Conservation (phyloP, 1,139 yeast species). For the Saccharomyces hybrid region DNA sequence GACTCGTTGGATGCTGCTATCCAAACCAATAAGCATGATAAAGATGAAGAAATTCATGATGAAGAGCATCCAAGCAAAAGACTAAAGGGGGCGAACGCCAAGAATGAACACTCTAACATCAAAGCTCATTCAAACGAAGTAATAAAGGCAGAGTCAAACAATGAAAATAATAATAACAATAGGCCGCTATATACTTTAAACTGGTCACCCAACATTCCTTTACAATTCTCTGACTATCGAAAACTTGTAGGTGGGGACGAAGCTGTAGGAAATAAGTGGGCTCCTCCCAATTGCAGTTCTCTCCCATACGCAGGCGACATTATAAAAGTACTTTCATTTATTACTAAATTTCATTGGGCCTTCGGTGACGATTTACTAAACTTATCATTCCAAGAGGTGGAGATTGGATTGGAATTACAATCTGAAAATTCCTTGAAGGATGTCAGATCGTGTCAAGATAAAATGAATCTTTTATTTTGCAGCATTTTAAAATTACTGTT, state of each 20-base stretch:
- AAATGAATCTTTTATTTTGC: conserved; percentile 23
- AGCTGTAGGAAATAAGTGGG: conserved; percentile 1
- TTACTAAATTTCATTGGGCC: conserved; percentile 37
- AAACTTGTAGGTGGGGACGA: conserved; percentile 8
- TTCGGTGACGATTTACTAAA: conserved; percentile 31
- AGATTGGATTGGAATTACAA: conserved; percentile 39
- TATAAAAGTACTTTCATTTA: conserved; percentile 37
- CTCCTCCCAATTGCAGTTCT: conserved; percentile 11
- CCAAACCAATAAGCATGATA: background rate
- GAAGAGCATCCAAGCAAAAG: background rate
- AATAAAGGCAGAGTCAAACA: background rate
- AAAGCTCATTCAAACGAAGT: background rate
- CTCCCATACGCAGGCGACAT: conserved; percentile 43
- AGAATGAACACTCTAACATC: background rate
- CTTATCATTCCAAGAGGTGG: conserved; percentile 43
- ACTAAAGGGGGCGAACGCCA: background rate
- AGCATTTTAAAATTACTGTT: conserved; percentile 21
- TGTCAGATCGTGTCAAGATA: conserved; percentile 19
- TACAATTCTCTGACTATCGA: conserved; percentile 17
- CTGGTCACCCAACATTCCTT: conserved; percentile 20
- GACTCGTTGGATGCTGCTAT: background rate
- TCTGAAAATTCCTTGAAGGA: conserved; percentile 11
- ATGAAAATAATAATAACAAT: background rate
- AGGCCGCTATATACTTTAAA: conserved; percentile 9
- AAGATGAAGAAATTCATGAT: background rate